Evolutionary conservation across 305 asterid species (phyloP).

Genomic region (Fraxinus latifolia): DNA sequence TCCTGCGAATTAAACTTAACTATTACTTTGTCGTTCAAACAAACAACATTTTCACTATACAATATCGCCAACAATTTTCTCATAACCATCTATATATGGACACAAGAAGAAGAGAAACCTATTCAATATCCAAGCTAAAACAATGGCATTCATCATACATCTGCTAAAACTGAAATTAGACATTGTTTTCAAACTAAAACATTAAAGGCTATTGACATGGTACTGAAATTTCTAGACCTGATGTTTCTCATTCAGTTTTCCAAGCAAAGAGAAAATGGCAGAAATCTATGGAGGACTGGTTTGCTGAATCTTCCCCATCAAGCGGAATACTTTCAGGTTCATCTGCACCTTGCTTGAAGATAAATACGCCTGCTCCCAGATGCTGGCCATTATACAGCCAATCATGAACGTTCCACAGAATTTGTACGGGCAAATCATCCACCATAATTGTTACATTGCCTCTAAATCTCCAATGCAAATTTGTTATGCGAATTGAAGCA

Average conservation of each 20-base stretch:
- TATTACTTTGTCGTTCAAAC: no score
- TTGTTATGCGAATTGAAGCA: slow-evolving; percentile 52
- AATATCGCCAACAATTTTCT: neutral
- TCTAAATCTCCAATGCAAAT: slow-evolving; percentile 83
- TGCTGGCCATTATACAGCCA: no score
- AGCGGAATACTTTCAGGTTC: no score
- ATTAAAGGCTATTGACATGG: neutral
- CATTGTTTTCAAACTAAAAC: neutral
- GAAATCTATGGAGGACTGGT: slow-evolving; percentile 35
- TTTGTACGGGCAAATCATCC: no score
- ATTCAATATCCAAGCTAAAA: neutral
- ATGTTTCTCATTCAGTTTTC: slow-evolving; percentile 44
- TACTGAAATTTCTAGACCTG: neutral
- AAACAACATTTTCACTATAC: no score
- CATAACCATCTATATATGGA: neutral
- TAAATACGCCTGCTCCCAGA: no score
- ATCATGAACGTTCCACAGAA: no score
- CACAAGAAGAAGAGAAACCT: neutral
- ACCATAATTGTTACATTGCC: slow-evolving; percentile 61
- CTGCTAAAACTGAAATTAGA: neutral
- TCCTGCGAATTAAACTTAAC: no score
- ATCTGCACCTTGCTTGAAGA: no score
- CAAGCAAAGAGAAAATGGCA: slow-evolving; percentile 78
- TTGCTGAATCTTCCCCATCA: slow-evolving; percentile 21
- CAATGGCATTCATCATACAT: neutral